Conservation (phyloP, 345 rosid genomes). For the Citropsis articulata region DNA sequence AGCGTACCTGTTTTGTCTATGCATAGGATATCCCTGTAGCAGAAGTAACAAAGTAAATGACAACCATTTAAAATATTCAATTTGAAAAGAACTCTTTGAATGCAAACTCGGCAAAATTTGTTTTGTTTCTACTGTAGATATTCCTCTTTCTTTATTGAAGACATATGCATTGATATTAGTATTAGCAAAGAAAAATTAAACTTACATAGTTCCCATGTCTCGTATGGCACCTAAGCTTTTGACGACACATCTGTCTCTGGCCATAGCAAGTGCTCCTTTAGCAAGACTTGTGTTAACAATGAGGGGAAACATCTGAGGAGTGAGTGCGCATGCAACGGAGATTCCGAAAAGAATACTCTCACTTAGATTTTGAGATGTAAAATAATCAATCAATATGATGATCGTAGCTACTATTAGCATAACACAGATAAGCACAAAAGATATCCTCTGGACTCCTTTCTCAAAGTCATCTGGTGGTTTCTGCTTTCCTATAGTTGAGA, state of each 20-base stretch:
- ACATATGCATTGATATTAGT: not conserved
- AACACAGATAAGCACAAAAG: slow-evolving; percentile 54
- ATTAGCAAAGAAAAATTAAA: not conserved
- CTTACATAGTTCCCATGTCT: slow-evolving; percentile 78
- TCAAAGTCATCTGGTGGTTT: slow-evolving; percentile 58
- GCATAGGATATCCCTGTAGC: slow-evolving; percentile 59
- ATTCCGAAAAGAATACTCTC: slow-evolving; percentile 57
- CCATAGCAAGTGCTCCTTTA: slow-evolving; percentile 77
- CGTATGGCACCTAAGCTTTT: slow-evolving; percentile 62
- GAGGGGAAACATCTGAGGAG: slow-evolving; percentile 82
- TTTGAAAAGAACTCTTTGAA: not conserved
- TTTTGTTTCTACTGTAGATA: not conserved
- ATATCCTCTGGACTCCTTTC: slow-evolving; percentile 49
- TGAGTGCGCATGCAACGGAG: slow-evolving; percentile 69
- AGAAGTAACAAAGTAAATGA: not conserved
- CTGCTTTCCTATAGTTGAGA: slow-evolving; percentile 55
- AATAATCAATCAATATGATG: slow-evolving; percentile 38
- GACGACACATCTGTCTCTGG: slow-evolving; percentile 68
- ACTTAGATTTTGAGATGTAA: slow-evolving; percentile 29
- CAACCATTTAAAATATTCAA: not conserved
- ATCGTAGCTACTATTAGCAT: slow-evolving; percentile 52
- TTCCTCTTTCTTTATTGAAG: not conserved
- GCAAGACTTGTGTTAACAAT: slow-evolving; percentile 69
- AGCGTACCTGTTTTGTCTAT: slow-evolving; percentile 81
- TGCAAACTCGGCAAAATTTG: not conserved